phyloP scores from a whole-genome alignment of 2,329 filamentous ascomycete species.

The Lecanosticta acicola region DNA sequence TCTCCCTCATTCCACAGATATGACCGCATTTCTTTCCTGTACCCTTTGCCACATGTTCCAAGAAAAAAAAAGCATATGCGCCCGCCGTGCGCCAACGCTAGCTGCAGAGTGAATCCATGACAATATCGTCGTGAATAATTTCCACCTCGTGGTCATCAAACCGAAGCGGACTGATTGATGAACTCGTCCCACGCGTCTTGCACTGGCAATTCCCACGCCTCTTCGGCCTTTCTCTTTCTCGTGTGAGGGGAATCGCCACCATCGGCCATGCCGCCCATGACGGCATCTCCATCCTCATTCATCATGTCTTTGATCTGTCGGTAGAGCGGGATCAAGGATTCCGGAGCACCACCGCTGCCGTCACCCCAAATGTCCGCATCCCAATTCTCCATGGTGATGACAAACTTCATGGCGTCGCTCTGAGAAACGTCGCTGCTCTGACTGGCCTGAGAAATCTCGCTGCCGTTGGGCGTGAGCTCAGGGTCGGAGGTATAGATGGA shows the following conservation, averaged over 20 bases:
- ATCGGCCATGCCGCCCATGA: constrained; percentile 10
- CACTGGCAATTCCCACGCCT: constrained; percentile 12
- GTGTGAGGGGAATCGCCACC: constrained; percentile 1
- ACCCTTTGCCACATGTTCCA: no score
- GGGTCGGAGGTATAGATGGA: constrained; percentile 20
- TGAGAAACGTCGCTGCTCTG: constrained; percentile 40
- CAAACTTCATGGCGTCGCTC: constrained; percentile 18
- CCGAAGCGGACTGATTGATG: neutral
- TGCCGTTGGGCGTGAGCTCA: constrained; percentile 24
- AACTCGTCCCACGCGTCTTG: constrained; percentile 11
- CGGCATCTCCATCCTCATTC: constrained; percentile 14
- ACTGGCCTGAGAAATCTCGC: constrained; percentile 32
- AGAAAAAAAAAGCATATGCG: no score
- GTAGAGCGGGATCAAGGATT: constrained; percentile 20
- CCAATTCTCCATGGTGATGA: constrained; percentile 16
- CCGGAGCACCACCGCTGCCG: constrained; percentile 12
- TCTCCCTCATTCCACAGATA: no score
- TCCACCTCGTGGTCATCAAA: no score
- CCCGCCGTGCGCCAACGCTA: no score
- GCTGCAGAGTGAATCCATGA: no score
- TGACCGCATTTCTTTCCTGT: no score
- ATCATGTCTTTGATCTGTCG: constrained; percentile 19
- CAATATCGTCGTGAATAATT: neutral
- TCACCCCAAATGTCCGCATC: constrained; percentile 14
- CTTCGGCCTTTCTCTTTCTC: constrained; percentile 20